Conservation (phyloP, 352 stramenopile genomes). For the Pythium monospermum region DNA sequence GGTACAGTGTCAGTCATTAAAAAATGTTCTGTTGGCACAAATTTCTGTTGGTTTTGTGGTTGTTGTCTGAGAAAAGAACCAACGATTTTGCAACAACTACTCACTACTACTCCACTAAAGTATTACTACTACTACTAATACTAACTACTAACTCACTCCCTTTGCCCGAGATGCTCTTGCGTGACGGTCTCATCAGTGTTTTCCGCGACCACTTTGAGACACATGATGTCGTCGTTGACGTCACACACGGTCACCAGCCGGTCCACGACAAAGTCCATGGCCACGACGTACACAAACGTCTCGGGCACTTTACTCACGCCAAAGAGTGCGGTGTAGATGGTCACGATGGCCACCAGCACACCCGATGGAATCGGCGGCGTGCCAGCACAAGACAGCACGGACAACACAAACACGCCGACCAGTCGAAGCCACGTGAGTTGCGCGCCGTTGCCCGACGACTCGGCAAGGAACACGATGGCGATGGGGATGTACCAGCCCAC, state of each 20-base stretch:
- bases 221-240: conserved; percentile 79
- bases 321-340: conserved; percentile 68
- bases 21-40: no score
- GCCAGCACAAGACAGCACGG: conserved; percentile 44
- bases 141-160: conserved; percentile 14
- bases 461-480: conserved; percentile 54
- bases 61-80: no score
- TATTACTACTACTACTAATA: no score
- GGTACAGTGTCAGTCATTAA: no score
- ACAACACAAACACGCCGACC: conserved; percentile 59
- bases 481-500: conserved; percentile 62
- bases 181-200: conserved; percentile 71
- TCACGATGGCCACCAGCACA: conserved; percentile 49
- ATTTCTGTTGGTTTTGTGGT: no score
- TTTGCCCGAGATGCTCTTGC: conserved; percentile 47
- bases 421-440: conserved; percentile 46
- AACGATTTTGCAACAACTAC: no score
- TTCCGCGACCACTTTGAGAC: conserved; percentile 67
- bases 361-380: conserved; percentile 52
- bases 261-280: conserved; percentile 69
- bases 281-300: conserved; percentile 55
- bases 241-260: conserved; percentile 65
- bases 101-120: no score
- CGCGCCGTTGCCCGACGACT: conserved; percentile 51
- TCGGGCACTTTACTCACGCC: conserved; percentile 41